Percentiles rank a stretch among this genome's conserved stretches.
phyloP scores from a whole-genome alignment of 2,329 filamentous ascomycete species.

The Tolypocladium capitatum region DNA sequence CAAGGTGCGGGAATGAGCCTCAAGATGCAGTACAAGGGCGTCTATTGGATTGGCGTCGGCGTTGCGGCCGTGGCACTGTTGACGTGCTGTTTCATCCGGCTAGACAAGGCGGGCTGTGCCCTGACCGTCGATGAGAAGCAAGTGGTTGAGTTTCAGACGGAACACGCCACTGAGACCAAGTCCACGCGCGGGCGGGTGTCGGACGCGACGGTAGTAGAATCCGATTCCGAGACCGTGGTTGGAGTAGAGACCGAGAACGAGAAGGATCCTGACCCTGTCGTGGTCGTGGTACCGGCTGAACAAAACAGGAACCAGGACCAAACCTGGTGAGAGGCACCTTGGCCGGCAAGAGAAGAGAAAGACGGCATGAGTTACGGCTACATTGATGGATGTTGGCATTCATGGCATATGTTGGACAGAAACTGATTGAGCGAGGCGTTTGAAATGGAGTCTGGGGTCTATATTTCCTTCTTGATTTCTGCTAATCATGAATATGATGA shows the following conservation, averaged over 20 bases:
- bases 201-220: background rate
- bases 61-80: constrained; percentile 33
- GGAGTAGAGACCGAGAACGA: background rate
- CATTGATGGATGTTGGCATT: background rate
- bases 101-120: constrained; percentile 11
- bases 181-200: background rate
- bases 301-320: background rate
- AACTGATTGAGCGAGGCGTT: background rate
- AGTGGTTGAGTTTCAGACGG: background rate
- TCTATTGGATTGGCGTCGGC: constrained; percentile 47
- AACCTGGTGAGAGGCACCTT: background rate
- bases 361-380: background rate
- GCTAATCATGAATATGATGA: background rate
- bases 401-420: background rate
- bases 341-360: background rate
- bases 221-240: background rate
- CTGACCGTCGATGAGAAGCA: constrained; percentile 9
- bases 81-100: constrained; percentile 18
- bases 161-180: background rate
- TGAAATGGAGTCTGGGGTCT: background rate
- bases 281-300: background rate
- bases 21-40: constrained; percentile 41
- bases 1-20: constrained; percentile 27
- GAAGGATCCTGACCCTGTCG: background rate
- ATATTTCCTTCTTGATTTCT: background rate